Evolutionary conservation across 2,329 filamentous ascomycete species (phyloP).

Genomic region (Rhinocladiella similis): DNA sequence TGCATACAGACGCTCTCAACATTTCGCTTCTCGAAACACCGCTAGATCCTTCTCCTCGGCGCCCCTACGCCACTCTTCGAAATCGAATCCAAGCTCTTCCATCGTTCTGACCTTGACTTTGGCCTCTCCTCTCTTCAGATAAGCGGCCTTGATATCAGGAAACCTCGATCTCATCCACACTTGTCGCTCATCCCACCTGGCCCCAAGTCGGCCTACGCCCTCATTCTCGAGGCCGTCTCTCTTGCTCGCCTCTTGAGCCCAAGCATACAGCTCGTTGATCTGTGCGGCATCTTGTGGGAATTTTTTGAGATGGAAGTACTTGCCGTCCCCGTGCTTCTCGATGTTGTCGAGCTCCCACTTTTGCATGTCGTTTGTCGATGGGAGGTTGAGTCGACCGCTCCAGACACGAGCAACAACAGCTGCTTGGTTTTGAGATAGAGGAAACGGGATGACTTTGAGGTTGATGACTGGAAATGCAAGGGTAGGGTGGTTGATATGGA

Average conservation of each 20-base stretch:
- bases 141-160: constrained; percentile 69
- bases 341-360: constrained; percentile 43
- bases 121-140: constrained; percentile 63
- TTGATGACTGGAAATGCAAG: constrained; percentile 75
- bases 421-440: constrained; percentile 74
- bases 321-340: constrained; percentile 30
- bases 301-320: constrained; percentile 54
- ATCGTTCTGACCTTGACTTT: constrained; percentile 61
- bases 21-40: constrained; percentile 13
- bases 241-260: constrained; percentile 39
- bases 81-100: constrained; percentile 71
- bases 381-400: constrained; percentile 68
- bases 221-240: constrained; percentile 43
- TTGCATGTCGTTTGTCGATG: constrained; percentile 61
- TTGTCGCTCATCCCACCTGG: constrained; percentile 68
- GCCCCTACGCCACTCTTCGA: constrained; percentile 38
- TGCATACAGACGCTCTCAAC: neutral
- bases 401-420: constrained; percentile 76
- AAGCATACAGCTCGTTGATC: constrained; percentile 45
- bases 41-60: constrained; percentile 14
- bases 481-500: constrained; percentile 73
- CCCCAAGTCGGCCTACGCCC: constrained; percentile 64
- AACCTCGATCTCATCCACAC: constrained; percentile 72
- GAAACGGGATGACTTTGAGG: constrained; percentile 86
- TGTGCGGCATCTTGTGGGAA: constrained; percentile 51